Evolutionary conservation across 2,329 filamentous ascomycete genomes (phyloP).

Genomic region (Xylaria sp.): DNA sequence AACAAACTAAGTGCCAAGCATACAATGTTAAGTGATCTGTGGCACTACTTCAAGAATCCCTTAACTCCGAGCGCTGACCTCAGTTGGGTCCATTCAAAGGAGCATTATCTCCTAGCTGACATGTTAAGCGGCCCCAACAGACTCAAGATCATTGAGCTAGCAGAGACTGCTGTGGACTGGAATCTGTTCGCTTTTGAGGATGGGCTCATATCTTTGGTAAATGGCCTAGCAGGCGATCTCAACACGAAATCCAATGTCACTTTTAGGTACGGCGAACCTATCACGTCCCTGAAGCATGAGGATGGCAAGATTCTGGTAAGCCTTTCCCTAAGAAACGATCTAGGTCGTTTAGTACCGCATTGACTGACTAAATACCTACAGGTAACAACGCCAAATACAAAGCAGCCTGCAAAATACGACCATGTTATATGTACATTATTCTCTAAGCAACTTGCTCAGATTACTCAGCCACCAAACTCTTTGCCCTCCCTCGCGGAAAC

Average conservation of each 20-base stretch:
- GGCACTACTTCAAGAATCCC: constrained; percentile 53
- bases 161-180: constrained; percentile 44
- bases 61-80: background rate
- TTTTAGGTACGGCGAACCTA: constrained; percentile 61
- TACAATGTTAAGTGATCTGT: constrained; percentile 64
- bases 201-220: constrained; percentile 72
- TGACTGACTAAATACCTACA: constrained; percentile 31
- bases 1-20: constrained; percentile 80
- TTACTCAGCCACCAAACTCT: constrained; percentile 49
- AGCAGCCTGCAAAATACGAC: constrained; percentile 55
- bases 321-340: constrained; percentile 4
- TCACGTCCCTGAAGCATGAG: constrained; percentile 59
- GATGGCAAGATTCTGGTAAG: constrained; percentile 57
- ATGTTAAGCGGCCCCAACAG: constrained; percentile 42
- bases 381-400: constrained; percentile 49
- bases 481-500: constrained; percentile 64
- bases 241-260: constrained; percentile 66
- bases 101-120: constrained; percentile 41
- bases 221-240: constrained; percentile 64
- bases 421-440: constrained; percentile 74
- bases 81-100: constrained; percentile 39
- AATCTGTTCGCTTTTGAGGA: constrained; percentile 61
- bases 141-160: constrained; percentile 45
- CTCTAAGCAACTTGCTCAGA: constrained; percentile 56
- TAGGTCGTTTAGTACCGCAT: background rate